A percentile compares a stretch with the other conserved stretches of the same genome.
Conservation (phyloP, 495 filamentous ascomycete genomes). For the Aspergillus cavernicola region DNA sequence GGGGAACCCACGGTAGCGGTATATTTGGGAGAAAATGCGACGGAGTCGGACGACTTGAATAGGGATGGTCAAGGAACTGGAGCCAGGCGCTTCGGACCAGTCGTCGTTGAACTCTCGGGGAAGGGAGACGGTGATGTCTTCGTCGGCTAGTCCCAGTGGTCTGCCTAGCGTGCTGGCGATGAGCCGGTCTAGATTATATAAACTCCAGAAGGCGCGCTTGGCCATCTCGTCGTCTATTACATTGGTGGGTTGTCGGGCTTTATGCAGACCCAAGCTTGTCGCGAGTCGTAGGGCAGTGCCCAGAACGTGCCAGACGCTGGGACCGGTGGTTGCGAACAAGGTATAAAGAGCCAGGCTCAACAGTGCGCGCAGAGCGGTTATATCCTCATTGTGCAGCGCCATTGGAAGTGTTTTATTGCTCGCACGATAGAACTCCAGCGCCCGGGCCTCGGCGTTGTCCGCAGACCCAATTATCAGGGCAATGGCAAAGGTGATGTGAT, state of each 20-base stretch:
- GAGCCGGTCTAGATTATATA: slow-evolving; percentile 50
- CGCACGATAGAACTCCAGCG: slow-evolving; percentile 39
- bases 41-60: slow-evolving; percentile 47
- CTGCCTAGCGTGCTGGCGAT: slow-evolving; percentile 48
- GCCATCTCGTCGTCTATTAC: slow-evolving; percentile 44
- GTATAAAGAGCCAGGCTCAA: slow-evolving; percentile 50
- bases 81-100: slow-evolving; percentile 37
- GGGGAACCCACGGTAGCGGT: slow-evolving; percentile 38
- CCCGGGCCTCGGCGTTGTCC: slow-evolving; percentile 28
- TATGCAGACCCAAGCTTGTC: slow-evolving; percentile 48
- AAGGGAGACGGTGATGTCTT: slow-evolving; percentile 44
- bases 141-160: slow-evolving; percentile 48
- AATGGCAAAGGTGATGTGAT: slow-evolving; percentile 43
- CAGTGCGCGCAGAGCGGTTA: slow-evolving; percentile 42
- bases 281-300: slow-evolving; percentile 46
- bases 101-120: slow-evolving; percentile 45
- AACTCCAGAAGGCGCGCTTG: slow-evolving; percentile 51
- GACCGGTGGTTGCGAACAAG: slow-evolving; percentile 46
- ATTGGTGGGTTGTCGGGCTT: slow-evolving; percentile 34
- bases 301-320: slow-evolving; percentile 52
- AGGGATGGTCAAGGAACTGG: slow-evolving; percentile 46
- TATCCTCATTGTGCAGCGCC: slow-evolving; percentile 42
- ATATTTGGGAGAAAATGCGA: slow-evolving; percentile 46
- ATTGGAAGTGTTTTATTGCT: slow-evolving; percentile 37
- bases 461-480: slow-evolving; percentile 37